phyloP scores from a whole-genome alignment of 495 filamentous ascomycete species.

The Podospora pseudoanserina region DNA sequence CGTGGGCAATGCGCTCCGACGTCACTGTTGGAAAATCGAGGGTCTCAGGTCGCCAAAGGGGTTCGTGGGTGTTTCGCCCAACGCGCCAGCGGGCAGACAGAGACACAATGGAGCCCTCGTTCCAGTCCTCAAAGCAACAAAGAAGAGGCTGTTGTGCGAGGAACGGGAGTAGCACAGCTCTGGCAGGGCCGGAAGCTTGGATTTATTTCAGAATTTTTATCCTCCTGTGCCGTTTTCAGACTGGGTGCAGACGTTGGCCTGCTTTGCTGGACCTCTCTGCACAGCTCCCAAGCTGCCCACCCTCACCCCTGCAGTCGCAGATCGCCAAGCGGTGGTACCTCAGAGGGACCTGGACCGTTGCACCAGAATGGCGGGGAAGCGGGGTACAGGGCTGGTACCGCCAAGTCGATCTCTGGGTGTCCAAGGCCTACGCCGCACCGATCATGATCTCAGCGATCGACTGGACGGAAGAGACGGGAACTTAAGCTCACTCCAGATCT shows the following conservation, averaged over 20 bases:
- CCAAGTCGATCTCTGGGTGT: neutral
- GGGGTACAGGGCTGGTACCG: slow-evolving; percentile 1
- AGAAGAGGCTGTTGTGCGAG: neutral
- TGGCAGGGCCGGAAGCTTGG: neutral
- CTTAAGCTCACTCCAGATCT: neutral
- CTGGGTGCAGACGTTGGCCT: slow-evolving; percentile 1
- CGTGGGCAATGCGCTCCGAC: too few species aligned
- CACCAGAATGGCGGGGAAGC: neutral
- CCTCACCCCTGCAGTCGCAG: neutral
- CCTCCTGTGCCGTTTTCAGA: slow-evolving; percentile 8
- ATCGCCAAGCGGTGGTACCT: slow-evolving; percentile 2
- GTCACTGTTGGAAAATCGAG: too few species aligned
- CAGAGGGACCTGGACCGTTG: neutral
- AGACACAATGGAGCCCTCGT: neutral
- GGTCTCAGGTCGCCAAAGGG: neutral
- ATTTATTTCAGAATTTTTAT: neutral
- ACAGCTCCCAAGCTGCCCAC: neutral
- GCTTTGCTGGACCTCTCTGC: neutral
- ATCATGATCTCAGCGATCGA: slow-evolving; percentile 8
- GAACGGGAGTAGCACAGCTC: neutral
- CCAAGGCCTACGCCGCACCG: neutral
- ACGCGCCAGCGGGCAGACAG: neutral
- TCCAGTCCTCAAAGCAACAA: neutral
- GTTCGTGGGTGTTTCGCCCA: slow-evolving; percentile 6
- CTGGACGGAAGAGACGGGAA: neutral